Conservation (phyloP, 257 asterid genomes). For the Datura wrightii region DNA sequence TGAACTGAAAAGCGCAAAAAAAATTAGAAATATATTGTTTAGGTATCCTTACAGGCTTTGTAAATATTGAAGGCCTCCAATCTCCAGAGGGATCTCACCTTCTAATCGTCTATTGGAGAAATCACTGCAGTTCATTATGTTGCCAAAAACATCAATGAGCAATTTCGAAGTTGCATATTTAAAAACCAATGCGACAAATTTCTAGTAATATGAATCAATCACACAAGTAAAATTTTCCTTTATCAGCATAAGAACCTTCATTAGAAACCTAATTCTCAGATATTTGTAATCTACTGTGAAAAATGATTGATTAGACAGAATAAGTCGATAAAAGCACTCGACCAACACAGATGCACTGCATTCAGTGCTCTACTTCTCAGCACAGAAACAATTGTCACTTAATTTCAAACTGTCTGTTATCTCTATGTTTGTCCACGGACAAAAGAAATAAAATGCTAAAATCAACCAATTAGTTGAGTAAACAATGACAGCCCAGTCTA, state of each 20-base stretch:
- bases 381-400: no score
- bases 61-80: neutral
- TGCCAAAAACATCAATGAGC: slow-evolving; percentile 15
- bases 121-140: slow-evolving; percentile 14
- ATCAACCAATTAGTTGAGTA: no score
- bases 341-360: no score
- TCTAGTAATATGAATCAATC: slow-evolving; percentile 9
- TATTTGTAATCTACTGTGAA: neutral
- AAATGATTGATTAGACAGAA: neutral
- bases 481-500: no score
- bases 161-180: neutral
- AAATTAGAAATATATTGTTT: neutral
- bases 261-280: neutral
- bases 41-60: neutral
- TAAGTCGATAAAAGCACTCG: no score
- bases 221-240: neutral
- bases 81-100: neutral
- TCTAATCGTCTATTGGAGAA: neutral
- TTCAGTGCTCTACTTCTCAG: no score
- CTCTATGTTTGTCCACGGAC: no score
- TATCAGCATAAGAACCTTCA: neutral
- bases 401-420: no score
- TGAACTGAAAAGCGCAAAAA: neutral
- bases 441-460: no score
- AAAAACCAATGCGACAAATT: neutral